Evolutionary conservation across 2,329 filamentous ascomycete species (phyloP), one percentile per base, ranked within the genome.

Genomic region (Diplodia corticola): DNA sequence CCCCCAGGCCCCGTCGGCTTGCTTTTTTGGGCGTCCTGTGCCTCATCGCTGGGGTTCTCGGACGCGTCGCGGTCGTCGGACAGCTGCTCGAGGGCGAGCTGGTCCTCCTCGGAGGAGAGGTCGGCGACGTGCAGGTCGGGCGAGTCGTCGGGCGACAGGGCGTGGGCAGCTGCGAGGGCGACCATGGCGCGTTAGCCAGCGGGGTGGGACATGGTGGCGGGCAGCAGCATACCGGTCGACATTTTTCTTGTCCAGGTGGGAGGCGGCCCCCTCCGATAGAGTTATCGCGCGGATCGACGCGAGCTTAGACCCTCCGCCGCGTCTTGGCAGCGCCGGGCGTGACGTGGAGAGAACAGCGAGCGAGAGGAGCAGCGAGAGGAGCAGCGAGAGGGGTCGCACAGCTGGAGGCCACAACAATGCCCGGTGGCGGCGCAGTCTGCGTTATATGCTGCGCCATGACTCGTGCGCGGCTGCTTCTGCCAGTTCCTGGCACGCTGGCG

Each of bases 91-190:
- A 72, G 71, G 68, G 69, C 73, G 67, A 74, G 70, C 53, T 75
- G 68, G 33, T 71, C 76, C 15, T 77, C 76, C 48, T 76, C 76
- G 49, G 75, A 78, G 50, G 73, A 73, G 7, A 76, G 72, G 46
- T 74, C 70, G 63, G 75, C 74, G 63, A 72, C 72, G 28, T 69
- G 69, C 65, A 77, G 69, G 55, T 77, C 71, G 54, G 76, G 76
- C 44, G 76, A 78, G 57, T 71, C 76, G 67, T 78, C 76, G 26
- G 73, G 75, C 60, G 76, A 74, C 28, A 69, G 74, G 55, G 74
- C 72, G 63, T 53, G 55, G 26, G 44, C 48, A 24, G 49, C 55
- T 66, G 49, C 33, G 35, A 28, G 48, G 12, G 57, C 15, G 37
- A 49, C 30, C 54, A 66, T 44, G 28, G 26, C 48, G 28, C 20